Base-by-base conservation (phyloP, 352 stramenopile species). In the Phytophthora lateralis region DNA sequence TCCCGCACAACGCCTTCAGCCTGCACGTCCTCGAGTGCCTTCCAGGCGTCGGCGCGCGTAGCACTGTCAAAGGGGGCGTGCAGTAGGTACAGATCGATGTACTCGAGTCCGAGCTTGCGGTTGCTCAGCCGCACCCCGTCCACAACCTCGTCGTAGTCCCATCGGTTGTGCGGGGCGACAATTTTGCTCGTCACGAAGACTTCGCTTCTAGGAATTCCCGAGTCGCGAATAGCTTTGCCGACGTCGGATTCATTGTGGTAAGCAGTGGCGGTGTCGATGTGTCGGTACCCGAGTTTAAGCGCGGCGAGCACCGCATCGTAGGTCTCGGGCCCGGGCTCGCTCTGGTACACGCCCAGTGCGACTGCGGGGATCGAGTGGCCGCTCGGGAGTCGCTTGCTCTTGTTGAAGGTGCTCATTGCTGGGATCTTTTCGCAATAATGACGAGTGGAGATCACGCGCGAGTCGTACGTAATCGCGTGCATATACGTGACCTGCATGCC, bases 191-290 rank as follows among this genome's bases (percentile, higher is more conserved):
- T 96, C 7, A 96, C 52, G 66, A 96, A 97, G 15, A 97, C 72
- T 18, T 95, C 73, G 2, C 83, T 54, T 11, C 87, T 75, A n/a
- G 75, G 72, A 3, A 97, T 50, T n/a, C 87, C 83, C 32, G 85
- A 90, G 58, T 96, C 89, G 26, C 59, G 68, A 45, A 91, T 68
- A 14, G 75, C 90, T 26, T 71, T 54, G 17, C 91, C 91, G 12
- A 97, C 92, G 27, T 93, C 87, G 8, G 47, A 58, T 47, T 97
- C 89, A 66, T 98, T 98, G n/a, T 80, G 53, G 66, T 97, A 98
- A 8, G 93, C 53, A 18, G 85, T 77, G 15, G 91, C 91, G 11
- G 84, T 93, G 69, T 97, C 90, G 61, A 98, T 95, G 60, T 96
- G 88, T 15, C 92, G 75, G 61, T 96, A 96, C 26, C 90, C 90